These are phyloP conservation scores for Clohesyomyces aquaticus DNA, from an alignment of 495 filamentous ascomycete species.

Conservation along the genomic window DNA sequence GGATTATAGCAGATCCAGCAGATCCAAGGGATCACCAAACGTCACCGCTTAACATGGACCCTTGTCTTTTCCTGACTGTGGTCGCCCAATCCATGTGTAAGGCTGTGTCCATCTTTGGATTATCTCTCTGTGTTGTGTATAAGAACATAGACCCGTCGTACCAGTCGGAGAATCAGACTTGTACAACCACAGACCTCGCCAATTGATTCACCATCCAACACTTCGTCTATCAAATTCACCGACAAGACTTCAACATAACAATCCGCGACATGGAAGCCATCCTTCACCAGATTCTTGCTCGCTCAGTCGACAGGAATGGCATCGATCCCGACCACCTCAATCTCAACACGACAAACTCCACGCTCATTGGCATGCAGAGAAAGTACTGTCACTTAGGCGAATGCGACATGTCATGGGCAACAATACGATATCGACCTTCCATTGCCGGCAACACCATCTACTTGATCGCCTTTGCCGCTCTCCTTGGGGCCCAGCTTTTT, in stretches of 20 bases:
- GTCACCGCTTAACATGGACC: not conserved
- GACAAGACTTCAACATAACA: not conserved
- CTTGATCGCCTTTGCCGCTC: slow-evolving; percentile 46
- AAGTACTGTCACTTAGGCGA: slow-evolving; percentile 21
- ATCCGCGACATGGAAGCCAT: not conserved
- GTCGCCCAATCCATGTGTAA: not conserved
- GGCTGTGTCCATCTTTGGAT: not conserved
- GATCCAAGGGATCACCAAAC: not conserved
- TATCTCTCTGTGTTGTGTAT: not conserved
- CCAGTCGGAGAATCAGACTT: not conserved
- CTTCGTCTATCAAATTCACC: not conserved
- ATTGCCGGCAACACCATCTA: slow-evolving; percentile 50
- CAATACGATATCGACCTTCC: slow-evolving; percentile 47
- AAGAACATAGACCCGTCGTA: not conserved
- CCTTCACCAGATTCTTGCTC: not conserved
- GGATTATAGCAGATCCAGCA: not conserved
- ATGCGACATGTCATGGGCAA: slow-evolving; percentile 34
- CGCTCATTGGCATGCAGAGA: slow-evolving; percentile 24
- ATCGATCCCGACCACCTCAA: slow-evolving; percentile 31
- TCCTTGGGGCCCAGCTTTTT: slow-evolving; percentile 44
- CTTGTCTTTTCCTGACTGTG: not conserved
- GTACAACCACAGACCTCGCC: not conserved
- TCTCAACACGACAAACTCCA: slow-evolving; percentile 25
- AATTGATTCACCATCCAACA: not conserved
- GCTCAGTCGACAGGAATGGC: slow-evolving; percentile 16